These are phyloP conservation scores for Citrus sp. DNA, from an alignment of 345 rosid species.

Conservation along the genomic window DNA sequence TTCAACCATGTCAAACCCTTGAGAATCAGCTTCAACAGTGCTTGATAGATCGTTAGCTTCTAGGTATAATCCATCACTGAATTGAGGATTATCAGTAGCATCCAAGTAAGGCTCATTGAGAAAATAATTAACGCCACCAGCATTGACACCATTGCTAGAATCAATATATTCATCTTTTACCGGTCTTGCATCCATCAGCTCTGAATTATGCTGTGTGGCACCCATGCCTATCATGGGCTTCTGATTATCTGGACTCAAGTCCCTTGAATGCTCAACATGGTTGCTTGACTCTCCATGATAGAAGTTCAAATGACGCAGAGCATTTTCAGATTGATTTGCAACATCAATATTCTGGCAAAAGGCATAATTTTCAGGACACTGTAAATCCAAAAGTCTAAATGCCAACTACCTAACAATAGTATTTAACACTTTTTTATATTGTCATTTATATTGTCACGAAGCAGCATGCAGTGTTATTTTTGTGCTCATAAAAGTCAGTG, in stretches of 20 bases:
- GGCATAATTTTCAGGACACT: not conserved
- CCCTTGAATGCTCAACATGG: conserved; percentile 33
- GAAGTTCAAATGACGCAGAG: conserved; percentile 38
- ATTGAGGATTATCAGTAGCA: conserved; percentile 32
- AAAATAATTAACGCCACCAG: conserved; percentile 31
- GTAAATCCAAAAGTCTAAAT: not conserved
- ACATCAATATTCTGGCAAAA: conserved; percentile 39
- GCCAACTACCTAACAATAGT: not conserved
- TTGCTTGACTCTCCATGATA: conserved; percentile 58
- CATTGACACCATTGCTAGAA: conserved; percentile 32
- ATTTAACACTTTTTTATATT: not conserved
- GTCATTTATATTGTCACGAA: not conserved
- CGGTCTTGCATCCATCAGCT: conserved; percentile 29
- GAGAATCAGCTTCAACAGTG: conserved; percentile 35
- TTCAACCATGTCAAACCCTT: conserved; percentile 48
- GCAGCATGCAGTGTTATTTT: not conserved
- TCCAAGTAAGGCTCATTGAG: conserved; percentile 48
- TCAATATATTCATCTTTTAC: conserved; percentile 43
- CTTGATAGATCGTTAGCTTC: conserved; percentile 70
- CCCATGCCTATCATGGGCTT: conserved; percentile 37
- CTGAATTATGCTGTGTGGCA: conserved; percentile 21
- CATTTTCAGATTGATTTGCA: conserved; percentile 37
- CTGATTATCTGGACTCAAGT: conserved; percentile 41
- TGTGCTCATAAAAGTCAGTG: too few relatives aligned
- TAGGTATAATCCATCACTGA: conserved; percentile 48